Evolutionary conservation across 176 grass and related monocot species (phyloP).

Genomic region (Eleusine coracana): DNA sequence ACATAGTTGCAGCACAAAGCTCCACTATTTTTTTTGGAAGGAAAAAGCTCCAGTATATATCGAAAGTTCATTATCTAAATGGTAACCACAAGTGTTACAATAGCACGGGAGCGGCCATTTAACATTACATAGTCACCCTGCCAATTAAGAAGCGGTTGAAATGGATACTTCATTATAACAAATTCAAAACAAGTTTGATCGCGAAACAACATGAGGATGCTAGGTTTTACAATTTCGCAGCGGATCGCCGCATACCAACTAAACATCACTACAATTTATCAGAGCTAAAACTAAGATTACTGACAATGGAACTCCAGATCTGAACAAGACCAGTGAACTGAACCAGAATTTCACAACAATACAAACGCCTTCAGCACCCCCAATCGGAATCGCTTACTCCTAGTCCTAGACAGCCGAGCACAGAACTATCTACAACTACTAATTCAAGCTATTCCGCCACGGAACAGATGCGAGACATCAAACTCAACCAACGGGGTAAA

Average conservation of each 20-base stretch:
- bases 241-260: no score
- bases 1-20: neutral
- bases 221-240: no score
- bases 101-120: neutral
- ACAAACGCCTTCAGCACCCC: neutral
- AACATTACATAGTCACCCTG: neutral
- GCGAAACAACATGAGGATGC: no score
- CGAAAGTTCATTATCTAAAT: neutral
- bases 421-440: neutral
- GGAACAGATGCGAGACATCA: neutral
- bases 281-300: no score
- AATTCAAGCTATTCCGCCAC: neutral
- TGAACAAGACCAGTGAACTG: no score
- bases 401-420: neutral
- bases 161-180: neutral
- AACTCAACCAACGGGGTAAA: neutral
- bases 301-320: no score
- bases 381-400: neutral
- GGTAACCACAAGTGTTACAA: neutral
- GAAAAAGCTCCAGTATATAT: neutral
- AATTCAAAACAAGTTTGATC: neutral
- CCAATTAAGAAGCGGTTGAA: neutral
- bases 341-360: neutral
- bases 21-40: neutral
- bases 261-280: no score